Conservation (phyloP, 2,329 filamentous ascomycete genomes). For the Alternaria hordeiaustralica region DNA sequence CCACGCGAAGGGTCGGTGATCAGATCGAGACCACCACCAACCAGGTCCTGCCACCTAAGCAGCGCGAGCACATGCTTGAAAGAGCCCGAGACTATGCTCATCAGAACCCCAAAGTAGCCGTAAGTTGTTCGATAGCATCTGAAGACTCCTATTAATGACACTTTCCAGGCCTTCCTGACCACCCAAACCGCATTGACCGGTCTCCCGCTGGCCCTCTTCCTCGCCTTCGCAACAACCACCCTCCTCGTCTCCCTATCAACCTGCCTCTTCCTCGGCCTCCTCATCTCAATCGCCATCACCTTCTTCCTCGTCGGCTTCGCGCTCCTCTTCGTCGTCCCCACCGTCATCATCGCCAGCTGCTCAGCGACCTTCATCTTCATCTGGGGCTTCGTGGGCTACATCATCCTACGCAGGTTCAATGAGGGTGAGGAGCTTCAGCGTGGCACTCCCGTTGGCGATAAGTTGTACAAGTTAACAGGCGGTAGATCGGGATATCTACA, state of each 20-base stretch:
- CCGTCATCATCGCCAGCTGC: slow-evolving; percentile 69
- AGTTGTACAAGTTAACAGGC: slow-evolving; percentile 24
- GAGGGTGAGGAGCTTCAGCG: slow-evolving; percentile 29
- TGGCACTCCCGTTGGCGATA: slow-evolving; percentile 26
- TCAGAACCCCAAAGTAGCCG: slow-evolving; percentile 72
- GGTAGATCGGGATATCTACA: slow-evolving; percentile 24
- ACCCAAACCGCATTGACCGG: slow-evolving; percentile 70
- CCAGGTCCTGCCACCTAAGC: slow-evolving; percentile 64
- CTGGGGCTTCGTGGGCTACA: slow-evolving; percentile 64
- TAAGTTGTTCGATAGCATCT: slow-evolving; percentile 49
- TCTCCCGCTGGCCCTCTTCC: slow-evolving; percentile 72
- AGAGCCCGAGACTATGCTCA: slow-evolving; percentile 63
- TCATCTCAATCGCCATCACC: slow-evolving; percentile 65
- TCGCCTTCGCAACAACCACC: slow-evolving; percentile 68
- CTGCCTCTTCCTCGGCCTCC: slow-evolving; percentile 61
- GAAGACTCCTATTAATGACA: not conserved
- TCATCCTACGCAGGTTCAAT: slow-evolving; percentile 46
- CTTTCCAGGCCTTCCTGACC: slow-evolving; percentile 68
- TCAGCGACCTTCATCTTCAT: slow-evolving; percentile 69
- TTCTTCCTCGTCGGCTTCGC: slow-evolving; percentile 73
- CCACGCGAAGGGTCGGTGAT: slow-evolving; percentile 21
- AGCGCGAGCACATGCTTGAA: slow-evolving; percentile 64
- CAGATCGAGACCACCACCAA: slow-evolving; percentile 53
- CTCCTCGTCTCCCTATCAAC: slow-evolving; percentile 67
- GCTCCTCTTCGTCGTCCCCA: slow-evolving; percentile 70